Evolutionary conservation across 345 rosid genomes (phyloP).

Genomic region (Brassica incana): DNA sequence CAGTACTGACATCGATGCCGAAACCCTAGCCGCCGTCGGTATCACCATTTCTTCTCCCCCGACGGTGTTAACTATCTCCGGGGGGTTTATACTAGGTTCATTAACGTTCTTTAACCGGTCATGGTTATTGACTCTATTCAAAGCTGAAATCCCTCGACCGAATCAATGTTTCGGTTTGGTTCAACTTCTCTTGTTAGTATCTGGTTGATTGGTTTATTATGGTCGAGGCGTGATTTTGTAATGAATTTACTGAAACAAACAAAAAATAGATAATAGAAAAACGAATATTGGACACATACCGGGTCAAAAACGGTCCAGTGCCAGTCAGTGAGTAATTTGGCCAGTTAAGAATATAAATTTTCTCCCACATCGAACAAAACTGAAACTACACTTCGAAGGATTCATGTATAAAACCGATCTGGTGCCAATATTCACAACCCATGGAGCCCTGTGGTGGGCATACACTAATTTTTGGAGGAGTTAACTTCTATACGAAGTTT

Average conservation of each 20-base stretch:
- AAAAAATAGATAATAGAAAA: no score
- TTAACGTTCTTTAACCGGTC: constrained; percentile 15
- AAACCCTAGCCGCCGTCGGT: constrained; percentile 46
- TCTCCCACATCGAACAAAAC: not conserved
- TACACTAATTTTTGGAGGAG: no score
- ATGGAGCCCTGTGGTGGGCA: not conserved
- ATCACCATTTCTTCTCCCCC: constrained; percentile 29
- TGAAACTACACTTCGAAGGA: not conserved
- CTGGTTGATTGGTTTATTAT: not conserved
- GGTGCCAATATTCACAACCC: not conserved
- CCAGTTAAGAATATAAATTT: not conserved
- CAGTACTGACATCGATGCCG: constrained; percentile 3
- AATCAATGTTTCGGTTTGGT: constrained; percentile 1
- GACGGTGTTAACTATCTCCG: not conserved
- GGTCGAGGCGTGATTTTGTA: no score
- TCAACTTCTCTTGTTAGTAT: not conserved
- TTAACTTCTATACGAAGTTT: no score
- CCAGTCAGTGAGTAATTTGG: no score
- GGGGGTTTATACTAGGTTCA: not conserved
- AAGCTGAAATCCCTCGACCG: not conserved
- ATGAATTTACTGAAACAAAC: no score
- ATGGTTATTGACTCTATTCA: not conserved
- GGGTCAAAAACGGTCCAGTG: no score
- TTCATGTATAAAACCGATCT: not conserved
- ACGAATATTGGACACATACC: not conserved